Evolutionary conservation across 2,329 filamentous ascomycete genomes (phyloP), one percentile per base, ranked within the genome.

Genomic region (Aspergillus pseudoterreus): DNA sequence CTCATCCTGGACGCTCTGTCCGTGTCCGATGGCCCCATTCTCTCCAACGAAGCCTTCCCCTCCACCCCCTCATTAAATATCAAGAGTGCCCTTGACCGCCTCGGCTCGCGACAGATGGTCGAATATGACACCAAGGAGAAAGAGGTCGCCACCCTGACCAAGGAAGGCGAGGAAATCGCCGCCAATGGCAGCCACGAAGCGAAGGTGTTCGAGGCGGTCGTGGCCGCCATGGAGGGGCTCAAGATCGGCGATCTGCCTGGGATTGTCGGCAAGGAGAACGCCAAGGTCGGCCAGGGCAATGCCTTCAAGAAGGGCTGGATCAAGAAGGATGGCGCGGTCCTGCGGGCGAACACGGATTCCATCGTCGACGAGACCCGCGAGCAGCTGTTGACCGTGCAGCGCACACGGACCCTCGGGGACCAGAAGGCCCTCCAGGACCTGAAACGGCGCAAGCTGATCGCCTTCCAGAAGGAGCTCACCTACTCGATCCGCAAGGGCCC

Each of bases 361-460:
- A 92, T 97, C 63, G 78, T 85, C 63, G 94, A 99, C 68, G 79
- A 82, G 49, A 95, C 90, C 47, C 82, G 83, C 63, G 82, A 91
- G 60, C 84, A 90, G 62, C 80, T 99, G 53, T 79, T 84, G 66
- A 79, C 80, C 45, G 88, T 96, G 63, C 80, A 88, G 70, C 75
- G 86, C 60, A 87, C 82, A 12, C 82, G 83, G 59, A 83, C 85
- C 22, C 78, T 89, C 60, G 75, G 81, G 19, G 89, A 96, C 63
- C 68, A 83, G 47, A 95, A 95, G 73, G 78, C 85, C 33, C 71
- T 96, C 24, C 80, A 83, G 49, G 92, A 97, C 56, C 77, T 96
- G 60, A 92, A 87, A 76, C 96, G 96, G 80, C 85, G 92, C 67
- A 97, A 96, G 76, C 82, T 99, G 45, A 80, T 96, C 57, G 86